Evolutionary conservation across 2,329 filamentous ascomycete species (phyloP), one percentile per base, ranked within the genome.

Genomic region (Aspergillus tamarii): DNA sequence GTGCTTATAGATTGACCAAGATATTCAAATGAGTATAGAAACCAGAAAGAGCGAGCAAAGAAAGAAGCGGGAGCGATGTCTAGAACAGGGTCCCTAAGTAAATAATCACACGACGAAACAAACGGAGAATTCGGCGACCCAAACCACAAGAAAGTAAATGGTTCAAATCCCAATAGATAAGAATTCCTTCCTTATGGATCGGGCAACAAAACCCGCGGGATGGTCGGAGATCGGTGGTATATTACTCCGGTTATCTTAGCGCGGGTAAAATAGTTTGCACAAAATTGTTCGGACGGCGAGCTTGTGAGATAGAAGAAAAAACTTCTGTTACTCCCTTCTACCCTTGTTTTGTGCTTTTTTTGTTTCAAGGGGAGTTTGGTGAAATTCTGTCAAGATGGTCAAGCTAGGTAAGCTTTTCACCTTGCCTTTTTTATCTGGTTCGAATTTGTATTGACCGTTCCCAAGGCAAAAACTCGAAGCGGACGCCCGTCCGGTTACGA

Each of bases 381-480:
- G 23, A n/a, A 59, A 45, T 50, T 63, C 60, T 58, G 65, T 64
- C 66, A 78, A 72, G 60, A 81, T 81, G 78, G 77, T 79, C 56
- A 80, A 80, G 61, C 67, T 79, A 53, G 77, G 78, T 80, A 73
- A 5, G 3, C 41, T 19, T 10, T 48, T 11, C n/a, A 56, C 19
- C 2, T 5, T 19, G 6, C 11, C 16, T 39, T 55, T 21, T 30
- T 7, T 11, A 19, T 10, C 30, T 39, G 46, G 23, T 26, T 50
- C 8, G 34, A 19, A 36, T 14, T 7, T 10, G 10, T 12, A 43
- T 23, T 54, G 5, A 46, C 48, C 53, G n/a, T 46, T 60, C 61
- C 57, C 23, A 73, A 97, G 93, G 97, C 82, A 95, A 94, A 76
- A 93, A 90, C 82, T 98, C 94, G 61, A 99, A 99, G 88, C 91